Conservation (phyloP, 2,329 filamentous ascomycete genomes). For the Onygena corvina region DNA sequence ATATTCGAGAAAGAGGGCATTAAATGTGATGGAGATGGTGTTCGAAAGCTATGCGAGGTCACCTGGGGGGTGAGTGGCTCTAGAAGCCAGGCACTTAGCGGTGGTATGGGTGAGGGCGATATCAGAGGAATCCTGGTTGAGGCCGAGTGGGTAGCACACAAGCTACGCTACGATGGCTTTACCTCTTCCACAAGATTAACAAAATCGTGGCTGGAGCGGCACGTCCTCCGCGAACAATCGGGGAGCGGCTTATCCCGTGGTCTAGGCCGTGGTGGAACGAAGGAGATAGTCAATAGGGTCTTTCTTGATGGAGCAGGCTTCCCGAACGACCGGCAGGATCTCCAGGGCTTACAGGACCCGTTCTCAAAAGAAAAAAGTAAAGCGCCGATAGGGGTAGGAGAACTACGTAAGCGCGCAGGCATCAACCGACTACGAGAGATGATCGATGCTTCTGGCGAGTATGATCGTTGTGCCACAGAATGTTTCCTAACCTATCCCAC, state of each 20-base stretch:
- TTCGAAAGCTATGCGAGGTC: slow-evolving; percentile 57
- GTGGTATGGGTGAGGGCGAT: slow-evolving; percentile 41
- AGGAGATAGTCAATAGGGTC: slow-evolving; percentile 54
- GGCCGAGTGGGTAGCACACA: slow-evolving; percentile 53
- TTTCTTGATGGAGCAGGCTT: slow-evolving; percentile 55
- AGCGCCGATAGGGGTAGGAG: slow-evolving; percentile 44
- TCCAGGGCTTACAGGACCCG: slow-evolving; percentile 28
- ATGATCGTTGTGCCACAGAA: slow-evolving; percentile 52
- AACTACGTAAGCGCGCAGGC: slow-evolving; percentile 48
- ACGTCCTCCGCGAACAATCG: slow-evolving; percentile 42
- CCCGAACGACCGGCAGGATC: slow-evolving; percentile 32
- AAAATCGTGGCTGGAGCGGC: slow-evolving; percentile 48
- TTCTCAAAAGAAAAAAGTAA: slow-evolving; percentile 20
- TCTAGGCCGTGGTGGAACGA: slow-evolving; percentile 50
- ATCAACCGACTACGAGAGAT: slow-evolving; percentile 49
- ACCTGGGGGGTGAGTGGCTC: slow-evolving; percentile 52
- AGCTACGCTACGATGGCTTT: slow-evolving; percentile 39
- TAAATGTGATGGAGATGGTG: slow-evolving; percentile 75
- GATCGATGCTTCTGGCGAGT: slow-evolving; percentile 50
- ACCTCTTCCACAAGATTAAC: slow-evolving; percentile 37
- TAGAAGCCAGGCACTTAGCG: slow-evolving; percentile 40
- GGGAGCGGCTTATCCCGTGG: slow-evolving; percentile 46
- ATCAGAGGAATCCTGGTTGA: slow-evolving; percentile 54
- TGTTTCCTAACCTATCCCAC: slow-evolving; percentile 78
- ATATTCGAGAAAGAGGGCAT: slow-evolving; percentile 87